Evolutionary conservation across 345 rosid species (phyloP), one percentile per base, ranked within the genome.

Genomic region (Theobroma cacao): DNA sequence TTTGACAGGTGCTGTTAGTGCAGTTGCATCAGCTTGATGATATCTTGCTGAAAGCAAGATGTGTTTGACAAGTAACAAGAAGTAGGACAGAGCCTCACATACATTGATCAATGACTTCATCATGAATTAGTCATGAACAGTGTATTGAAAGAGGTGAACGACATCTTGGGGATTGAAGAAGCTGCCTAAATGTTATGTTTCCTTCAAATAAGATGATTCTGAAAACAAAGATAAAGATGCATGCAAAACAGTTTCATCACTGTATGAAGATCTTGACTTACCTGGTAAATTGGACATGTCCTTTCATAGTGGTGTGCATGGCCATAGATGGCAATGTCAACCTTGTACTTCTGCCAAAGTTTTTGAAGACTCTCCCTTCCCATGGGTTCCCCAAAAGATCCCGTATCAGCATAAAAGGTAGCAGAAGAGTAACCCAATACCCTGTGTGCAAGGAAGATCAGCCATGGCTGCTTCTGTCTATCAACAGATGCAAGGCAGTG

Each of bases 301-400:
- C 97, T 89, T 81, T 92, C 94, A 72, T 92, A 91, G 76, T 89
- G 89, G 82, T 92, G 97, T 7, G 81, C 92, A 9, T 91, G 97
- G 8, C 97, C 95, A 53, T 83, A 91, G 31, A 92, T 40, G 56
- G 92, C 93, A 78, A 92, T 84, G 69, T 91, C 97, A 22, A 92
- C 97, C 80, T 91, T 90, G 82, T 92, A 88, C 59, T 89, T 90
- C 82, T 90, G 93, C 97, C 97, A 92, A 0, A 92, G 93, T 38
- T 85, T 92, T 48, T 91, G 88, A 77, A 92, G 91, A 82, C 84
- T 85, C 24, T 82, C 91, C 85, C 89, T 87, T 11, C 94, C 94
- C 89, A 90, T 87, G 41, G 93, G 97, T 45, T 92, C 97, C 0
- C 67, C 97, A 48, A 88, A 92, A 60, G 91, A 77, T 68, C 92